phyloP scores from a whole-genome alignment of 345 rosid species.

The Rhizophora mangle region DNA sequence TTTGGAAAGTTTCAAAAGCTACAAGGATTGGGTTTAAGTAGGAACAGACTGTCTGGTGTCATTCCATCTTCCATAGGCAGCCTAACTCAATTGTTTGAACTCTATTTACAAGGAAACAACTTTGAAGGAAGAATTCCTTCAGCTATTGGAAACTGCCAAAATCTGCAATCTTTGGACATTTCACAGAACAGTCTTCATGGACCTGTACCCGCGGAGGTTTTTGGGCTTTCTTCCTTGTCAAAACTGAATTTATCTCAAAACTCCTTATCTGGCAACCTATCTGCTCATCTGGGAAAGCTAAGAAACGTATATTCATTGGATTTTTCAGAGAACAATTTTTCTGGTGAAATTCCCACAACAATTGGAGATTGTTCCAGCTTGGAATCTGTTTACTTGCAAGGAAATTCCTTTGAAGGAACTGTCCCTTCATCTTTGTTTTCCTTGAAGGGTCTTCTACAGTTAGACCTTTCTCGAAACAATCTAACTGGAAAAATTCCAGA shows the following conservation, averaged over 20 bases:
- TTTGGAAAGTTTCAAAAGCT: constrained; percentile 16
- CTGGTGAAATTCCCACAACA: constrained; percentile 8
- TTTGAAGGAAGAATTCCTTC: constrained; percentile 17
- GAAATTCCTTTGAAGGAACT: constrained; percentile 8
- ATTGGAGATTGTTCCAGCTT: constrained; percentile 8
- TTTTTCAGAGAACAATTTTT: constrained; percentile 7
- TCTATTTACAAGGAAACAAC: constrained; percentile 1
- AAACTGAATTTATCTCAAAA: constrained; percentile 5
- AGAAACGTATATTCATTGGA: constrained; percentile 4
- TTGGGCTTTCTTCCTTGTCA: not conserved
- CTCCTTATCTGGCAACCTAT: constrained; percentile 1
- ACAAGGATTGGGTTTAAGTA: constrained; percentile 6
- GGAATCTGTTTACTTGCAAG: constrained; percentile 4
- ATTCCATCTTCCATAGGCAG: constrained; percentile 5
- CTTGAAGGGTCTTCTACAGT: constrained; percentile 7
- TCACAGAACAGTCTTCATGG: constrained; percentile 7
- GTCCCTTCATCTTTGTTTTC: constrained; percentile 10
- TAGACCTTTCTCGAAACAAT: constrained; percentile 18
- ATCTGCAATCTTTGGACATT: constrained; percentile 2
- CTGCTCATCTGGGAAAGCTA: constrained; percentile 10
- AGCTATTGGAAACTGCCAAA: constrained; percentile 5
- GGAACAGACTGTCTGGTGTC: constrained; percentile 6
- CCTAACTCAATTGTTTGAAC: constrained; percentile 1
- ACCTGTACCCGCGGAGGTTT: not conserved
- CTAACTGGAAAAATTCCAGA: constrained; percentile 6